Conservation (phyloP, 495 filamentous ascomycete species). For the Xylaria flabelliformis region DNA sequence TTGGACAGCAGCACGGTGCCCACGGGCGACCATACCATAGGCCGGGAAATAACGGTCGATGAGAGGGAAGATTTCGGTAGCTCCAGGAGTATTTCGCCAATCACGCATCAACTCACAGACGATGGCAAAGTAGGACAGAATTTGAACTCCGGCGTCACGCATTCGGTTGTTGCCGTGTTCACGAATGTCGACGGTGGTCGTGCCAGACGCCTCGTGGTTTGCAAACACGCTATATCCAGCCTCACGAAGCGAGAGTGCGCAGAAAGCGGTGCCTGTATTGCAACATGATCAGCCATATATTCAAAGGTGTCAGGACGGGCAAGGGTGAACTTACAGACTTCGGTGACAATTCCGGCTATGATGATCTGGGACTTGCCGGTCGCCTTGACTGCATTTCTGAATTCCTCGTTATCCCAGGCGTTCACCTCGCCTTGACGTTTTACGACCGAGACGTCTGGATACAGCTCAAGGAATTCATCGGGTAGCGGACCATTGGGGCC, state of each 20-base stretch:
- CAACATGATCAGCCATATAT: not conserved
- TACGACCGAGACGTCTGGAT: conserved; percentile 71
- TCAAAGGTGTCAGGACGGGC: conserved; percentile 9
- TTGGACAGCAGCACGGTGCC: conserved; percentile 49
- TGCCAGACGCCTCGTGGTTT: conserved; percentile 74
- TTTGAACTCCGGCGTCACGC: conserved; percentile 69
- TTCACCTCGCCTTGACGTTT: conserved; percentile 76
- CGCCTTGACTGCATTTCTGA: conserved; percentile 68
- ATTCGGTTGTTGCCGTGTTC: conserved; percentile 71
- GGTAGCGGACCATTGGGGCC: conserved; percentile 74
- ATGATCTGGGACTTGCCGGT: conserved; percentile 75
- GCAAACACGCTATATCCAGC: conserved; percentile 81
- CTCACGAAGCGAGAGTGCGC: conserved; percentile 71
- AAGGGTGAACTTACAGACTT: conserved; percentile 64
- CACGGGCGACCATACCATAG: conserved; percentile 54
- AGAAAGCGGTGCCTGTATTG: conserved; percentile 65
- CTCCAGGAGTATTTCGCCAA: conserved; percentile 74
- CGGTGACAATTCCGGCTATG: conserved; percentile 75
- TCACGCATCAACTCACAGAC: conserved; percentile 78
- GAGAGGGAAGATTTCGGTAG: conserved; percentile 65
- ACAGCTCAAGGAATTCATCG: conserved; percentile 71
- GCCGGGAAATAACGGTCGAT: conserved; percentile 64
- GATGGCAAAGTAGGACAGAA: conserved; percentile 70
- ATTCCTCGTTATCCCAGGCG: conserved; percentile 79
- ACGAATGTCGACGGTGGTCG: conserved; percentile 38